These are phyloP conservation scores for Thielaviopsis musarum DNA, from an alignment of 2,329 filamentous ascomycete species.

Conservation along the genomic window DNA sequence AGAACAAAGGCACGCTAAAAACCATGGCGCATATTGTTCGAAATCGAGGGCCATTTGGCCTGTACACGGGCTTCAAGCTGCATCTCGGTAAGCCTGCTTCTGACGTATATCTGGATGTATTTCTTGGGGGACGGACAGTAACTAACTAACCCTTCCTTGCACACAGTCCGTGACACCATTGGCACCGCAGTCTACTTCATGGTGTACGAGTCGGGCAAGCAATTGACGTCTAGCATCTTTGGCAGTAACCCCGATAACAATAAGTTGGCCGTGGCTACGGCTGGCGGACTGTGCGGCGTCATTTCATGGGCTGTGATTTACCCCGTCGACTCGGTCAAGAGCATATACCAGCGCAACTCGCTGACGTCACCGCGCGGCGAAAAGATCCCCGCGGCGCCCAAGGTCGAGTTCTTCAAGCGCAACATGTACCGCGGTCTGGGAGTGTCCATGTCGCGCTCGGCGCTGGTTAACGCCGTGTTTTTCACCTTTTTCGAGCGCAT, in stretches of 20 bases:
- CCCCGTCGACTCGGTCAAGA: constrained; percentile 69
- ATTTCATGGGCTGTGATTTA: constrained; percentile 66
- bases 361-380: constrained; percentile 52
- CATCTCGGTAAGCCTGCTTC: constrained; percentile 49
- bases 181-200: constrained; percentile 78
- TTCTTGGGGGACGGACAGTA: background rate
- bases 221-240: constrained; percentile 34
- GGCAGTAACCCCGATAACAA: constrained; percentile 22
- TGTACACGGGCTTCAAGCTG: constrained; percentile 67
- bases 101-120: constrained; percentile 6
- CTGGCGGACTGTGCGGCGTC: constrained; percentile 67
- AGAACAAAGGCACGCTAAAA: constrained; percentile 60
- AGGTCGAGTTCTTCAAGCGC: constrained; percentile 60
- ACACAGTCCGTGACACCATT: constrained; percentile 58
- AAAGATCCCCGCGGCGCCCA: constrained; percentile 45
- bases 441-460: constrained; percentile 69
- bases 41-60: constrained; percentile 52
- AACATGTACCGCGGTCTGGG: constrained; percentile 71
- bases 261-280: constrained; percentile 59
- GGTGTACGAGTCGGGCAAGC: constrained; percentile 76
- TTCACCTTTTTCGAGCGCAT: constrained; percentile 77
- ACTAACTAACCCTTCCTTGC: too few relatives aligned
- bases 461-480: constrained; percentile 74
- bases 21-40: constrained; percentile 64
- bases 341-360: constrained; percentile 69